Evolutionary conservation across 345 rosid species (phyloP).

Genomic region (Lepidium aucheri): DNA sequence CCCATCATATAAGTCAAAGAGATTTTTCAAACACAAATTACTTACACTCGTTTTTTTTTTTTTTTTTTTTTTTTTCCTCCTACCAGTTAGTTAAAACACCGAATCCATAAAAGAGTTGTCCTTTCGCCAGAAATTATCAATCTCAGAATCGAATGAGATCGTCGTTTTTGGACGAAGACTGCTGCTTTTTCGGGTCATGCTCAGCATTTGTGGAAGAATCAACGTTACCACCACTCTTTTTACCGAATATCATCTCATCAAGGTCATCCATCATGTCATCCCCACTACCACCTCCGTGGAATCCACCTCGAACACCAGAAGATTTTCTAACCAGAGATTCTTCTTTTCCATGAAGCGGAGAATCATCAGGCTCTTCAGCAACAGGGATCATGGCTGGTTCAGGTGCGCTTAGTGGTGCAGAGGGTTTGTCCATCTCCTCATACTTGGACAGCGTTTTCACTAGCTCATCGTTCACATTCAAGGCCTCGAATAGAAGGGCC

Average conservation of each 20-base stretch:
- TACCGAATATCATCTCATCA: conserved; percentile 92
- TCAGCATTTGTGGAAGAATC: too few relatives aligned
- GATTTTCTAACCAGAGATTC: conserved; percentile 48
- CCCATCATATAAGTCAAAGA: too few relatives aligned
- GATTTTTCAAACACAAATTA: too few relatives aligned
- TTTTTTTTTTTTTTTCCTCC: too few relatives aligned
- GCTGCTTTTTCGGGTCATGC: too few relatives aligned
- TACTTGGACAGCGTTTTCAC: conserved; percentile 65
- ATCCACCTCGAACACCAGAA: conserved; percentile 43
- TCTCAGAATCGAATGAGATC: too few relatives aligned
- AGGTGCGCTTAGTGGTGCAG: conserved; percentile 31
- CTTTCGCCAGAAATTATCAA: too few relatives aligned
- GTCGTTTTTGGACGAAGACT: too few relatives aligned
- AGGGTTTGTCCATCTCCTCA: conserved; percentile 59
- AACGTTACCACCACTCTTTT: too few relatives aligned
- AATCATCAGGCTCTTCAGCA: conserved; percentile 62
- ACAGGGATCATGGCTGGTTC: conserved; percentile 92
- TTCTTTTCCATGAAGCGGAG: conserved; percentile 43
- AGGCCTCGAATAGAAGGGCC: conserved; percentile 79
- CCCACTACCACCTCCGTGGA: conserved; percentile 42
- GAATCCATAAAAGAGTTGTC: too few relatives aligned
- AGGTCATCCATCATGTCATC: conserved; percentile 94
- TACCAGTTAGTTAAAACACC: too few relatives aligned
- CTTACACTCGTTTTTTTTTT: too few relatives aligned
- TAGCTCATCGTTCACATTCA: conserved; percentile 87